Evolutionary conservation across 768 basidiomycete genomes (phyloP), one percentile per base, ranked within the genome.

Genomic region (Calocera viscosa): DNA sequence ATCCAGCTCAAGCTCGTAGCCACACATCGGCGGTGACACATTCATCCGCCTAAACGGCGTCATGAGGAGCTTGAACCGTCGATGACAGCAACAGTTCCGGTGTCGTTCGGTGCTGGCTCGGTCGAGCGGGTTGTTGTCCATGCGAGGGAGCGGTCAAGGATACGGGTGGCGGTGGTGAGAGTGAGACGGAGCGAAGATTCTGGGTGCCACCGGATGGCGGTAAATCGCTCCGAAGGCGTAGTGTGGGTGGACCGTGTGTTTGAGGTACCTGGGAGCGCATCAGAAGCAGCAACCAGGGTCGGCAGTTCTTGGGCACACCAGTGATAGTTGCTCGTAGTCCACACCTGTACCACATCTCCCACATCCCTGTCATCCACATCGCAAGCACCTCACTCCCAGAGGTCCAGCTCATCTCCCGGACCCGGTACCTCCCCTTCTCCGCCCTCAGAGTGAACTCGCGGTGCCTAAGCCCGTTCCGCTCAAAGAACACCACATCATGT

Each of bases 11-110:
- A 84, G 76, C 41, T 76, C 76, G 70, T 82, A 80, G 1, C 91
- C 87, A 0, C 87, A 90, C 92, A 96, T 94, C 0, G 96, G 96
- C n/a, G 96, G 96, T n/a, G 95, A 96, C 2, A 95, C 83, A 73
- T 96, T 97, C 77, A 95, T 91, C 0, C 85, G 83, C 41, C 94
- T 84, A 82, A 98, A 98, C 17, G 96, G 90, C 1, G 95, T 99
- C 41, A 99, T 78, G 1, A 94, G 83, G 66, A 91, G 77, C 79
- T 80, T 1, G 84, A 94, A 69, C 93, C 95, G 72, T 99, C 94
- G 34, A 93, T 75, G 3, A 97, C 94, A 1, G 86, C 91, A 17
- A 96, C 92, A 10, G 84, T 82, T 7, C 93, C 96, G 1, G 89
- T 90, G 74, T 93, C 88, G 26, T 80, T 73, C 0, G 93, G 90